Conservation (phyloP, 2,329 filamentous ascomycete species). For the Alternaria arborescens region DNA sequence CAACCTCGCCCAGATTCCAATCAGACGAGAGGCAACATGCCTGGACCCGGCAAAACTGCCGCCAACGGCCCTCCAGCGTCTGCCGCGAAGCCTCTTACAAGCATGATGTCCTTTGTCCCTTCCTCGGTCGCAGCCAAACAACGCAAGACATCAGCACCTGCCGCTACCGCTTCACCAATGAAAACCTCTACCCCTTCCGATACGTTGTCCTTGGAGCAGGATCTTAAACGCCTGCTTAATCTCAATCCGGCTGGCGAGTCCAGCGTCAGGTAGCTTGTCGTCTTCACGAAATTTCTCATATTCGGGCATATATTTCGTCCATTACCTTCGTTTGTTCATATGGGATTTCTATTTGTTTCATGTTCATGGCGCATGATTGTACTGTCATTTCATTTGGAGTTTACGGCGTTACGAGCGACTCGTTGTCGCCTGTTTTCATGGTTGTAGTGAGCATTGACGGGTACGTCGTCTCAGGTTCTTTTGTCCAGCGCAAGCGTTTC, state of each 20-base stretch:
- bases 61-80: constrained; percentile 23
- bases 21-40: constrained; percentile 24
- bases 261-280: constrained; percentile 33
- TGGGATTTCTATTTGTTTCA: constrained; percentile 25
- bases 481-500: constrained; percentile 16
- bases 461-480: constrained; percentile 14
- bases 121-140: constrained; percentile 49
- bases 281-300: constrained; percentile 26
- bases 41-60: constrained; percentile 23
- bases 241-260: constrained; percentile 34
- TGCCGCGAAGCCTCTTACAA: constrained; percentile 32
- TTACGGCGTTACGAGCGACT: constrained; percentile 29
- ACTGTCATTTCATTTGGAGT: constrained; percentile 30
- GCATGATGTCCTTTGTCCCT: constrained; percentile 47
- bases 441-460: constrained; percentile 21
- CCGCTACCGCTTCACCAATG: constrained; percentile 24
- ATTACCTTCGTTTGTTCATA: constrained; percentile 35
- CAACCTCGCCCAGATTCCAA: constrained; percentile 38
- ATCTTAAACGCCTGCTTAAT: constrained; percentile 50
- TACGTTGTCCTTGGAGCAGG: constrained; percentile 44
- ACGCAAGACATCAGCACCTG: constrained; percentile 31
- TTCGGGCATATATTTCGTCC: constrained; percentile 34
- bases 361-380: constrained; percentile 31
- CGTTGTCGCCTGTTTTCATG: constrained; percentile 21
- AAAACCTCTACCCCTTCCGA: constrained; percentile 28